Conservation (phyloP, 257 asterid genomes). For the Solanum dulcamara region DNA sequence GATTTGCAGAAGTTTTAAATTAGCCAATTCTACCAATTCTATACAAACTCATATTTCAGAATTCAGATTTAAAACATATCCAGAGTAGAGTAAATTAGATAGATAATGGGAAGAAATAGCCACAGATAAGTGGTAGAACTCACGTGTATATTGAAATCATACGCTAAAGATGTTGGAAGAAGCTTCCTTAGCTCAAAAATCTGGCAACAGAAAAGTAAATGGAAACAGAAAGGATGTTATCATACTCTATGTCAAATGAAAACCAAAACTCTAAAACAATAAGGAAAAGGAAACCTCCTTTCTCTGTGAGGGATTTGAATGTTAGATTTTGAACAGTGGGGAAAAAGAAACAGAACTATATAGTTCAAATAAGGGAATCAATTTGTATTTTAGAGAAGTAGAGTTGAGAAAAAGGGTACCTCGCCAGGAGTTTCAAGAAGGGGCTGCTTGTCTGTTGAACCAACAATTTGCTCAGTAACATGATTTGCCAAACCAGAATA, state of each 20-base stretch:
- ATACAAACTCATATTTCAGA: not conserved
- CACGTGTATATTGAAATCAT: constrained; percentile 86
- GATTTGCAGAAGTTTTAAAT: not conserved
- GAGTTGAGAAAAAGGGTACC: constrained; percentile 23
- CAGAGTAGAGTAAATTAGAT: not conserved
- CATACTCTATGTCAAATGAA: not conserved
- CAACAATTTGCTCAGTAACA: constrained; percentile 37
- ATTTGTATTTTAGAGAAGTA: not conserved
- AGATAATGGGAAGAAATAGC: not conserved
- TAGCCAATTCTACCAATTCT: not conserved
- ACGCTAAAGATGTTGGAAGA: constrained; percentile 69
- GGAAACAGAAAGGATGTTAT: not conserved
- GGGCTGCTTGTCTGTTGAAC: constrained; percentile 66
- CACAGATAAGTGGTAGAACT: constrained; percentile 13
- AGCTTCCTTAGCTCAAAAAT: constrained; percentile 88
- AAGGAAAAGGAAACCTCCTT: not conserved
- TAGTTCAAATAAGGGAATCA: not conserved
- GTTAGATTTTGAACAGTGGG: not conserved
- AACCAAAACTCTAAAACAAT: not conserved
- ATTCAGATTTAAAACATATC: not conserved
- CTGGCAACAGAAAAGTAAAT: constrained; percentile 25
- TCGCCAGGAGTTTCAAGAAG: constrained; percentile 94
- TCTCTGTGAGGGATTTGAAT: not conserved
- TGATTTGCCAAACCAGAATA: constrained; percentile 50
- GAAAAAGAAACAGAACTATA: not conserved